Evolutionary conservation across 768 basidiomycete genomes (phyloP).

Genomic region (Serpula lacrymans): DNA sequence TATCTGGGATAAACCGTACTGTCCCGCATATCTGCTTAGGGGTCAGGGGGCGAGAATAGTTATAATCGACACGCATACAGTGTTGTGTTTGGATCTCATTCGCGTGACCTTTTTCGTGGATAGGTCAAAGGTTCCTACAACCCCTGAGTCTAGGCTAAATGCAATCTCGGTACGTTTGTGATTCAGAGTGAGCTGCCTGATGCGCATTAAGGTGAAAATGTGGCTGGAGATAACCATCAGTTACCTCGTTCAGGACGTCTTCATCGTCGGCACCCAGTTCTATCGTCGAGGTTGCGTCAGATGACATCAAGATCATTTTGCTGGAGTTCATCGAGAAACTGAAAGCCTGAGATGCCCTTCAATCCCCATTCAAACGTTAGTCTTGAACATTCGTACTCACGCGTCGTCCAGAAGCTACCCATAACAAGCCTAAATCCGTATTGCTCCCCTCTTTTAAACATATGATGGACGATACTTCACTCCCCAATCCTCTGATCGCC

Average conservation of each 20-base stretch:
- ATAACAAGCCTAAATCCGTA: constrained; percentile 46
- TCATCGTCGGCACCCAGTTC: constrained; percentile 48
- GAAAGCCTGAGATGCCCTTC: constrained; percentile 16
- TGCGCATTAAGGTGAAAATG: constrained; percentile 24
- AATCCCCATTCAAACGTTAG: not conserved
- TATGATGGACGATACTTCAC: constrained; percentile 62
- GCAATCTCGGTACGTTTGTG: constrained; percentile 50
- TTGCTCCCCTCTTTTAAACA: constrained; percentile 41
- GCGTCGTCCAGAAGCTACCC: constrained; percentile 62
- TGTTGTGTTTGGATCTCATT: constrained; percentile 64
- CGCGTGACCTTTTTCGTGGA: constrained; percentile 40
- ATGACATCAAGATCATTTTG: constrained; percentile 50
- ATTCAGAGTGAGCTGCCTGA: constrained; percentile 64
- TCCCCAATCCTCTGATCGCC: constrained; percentile 54
- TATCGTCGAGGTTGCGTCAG: constrained; percentile 47
- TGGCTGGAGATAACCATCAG: constrained; percentile 13
- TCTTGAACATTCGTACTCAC: constrained; percentile 31
- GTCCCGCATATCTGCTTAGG: constrained; percentile 64
- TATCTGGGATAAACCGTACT: constrained; percentile 67
- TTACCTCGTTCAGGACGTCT: constrained; percentile 70
- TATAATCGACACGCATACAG: constrained; percentile 39
- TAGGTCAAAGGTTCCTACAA: constrained; percentile 64
- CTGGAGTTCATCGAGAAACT: constrained; percentile 43
- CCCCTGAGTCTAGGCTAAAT: constrained; percentile 68
- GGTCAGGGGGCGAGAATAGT: constrained; percentile 4